These are phyloP conservation scores for Toxicodendron radicans DNA, from an alignment of 345 rosid genomes.

Conservation along the genomic window DNA sequence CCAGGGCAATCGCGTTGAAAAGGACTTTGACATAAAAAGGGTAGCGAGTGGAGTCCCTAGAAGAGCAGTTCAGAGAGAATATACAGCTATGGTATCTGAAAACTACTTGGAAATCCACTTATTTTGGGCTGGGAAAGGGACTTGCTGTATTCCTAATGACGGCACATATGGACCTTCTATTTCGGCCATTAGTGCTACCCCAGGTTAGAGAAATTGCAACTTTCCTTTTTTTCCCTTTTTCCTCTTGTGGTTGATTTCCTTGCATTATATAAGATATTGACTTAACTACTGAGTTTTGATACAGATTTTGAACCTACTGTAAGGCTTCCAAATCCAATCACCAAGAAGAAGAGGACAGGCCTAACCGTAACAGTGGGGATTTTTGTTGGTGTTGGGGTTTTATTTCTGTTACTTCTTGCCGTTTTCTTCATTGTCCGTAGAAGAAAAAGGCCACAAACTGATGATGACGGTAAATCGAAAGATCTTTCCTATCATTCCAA, in stretches of 20 bases:
- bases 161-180: conserved; percentile 38
- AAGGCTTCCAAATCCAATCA: conserved; percentile 29
- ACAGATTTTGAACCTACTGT: conserved; percentile 74
- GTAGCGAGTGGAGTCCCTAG: conserved; percentile 31
- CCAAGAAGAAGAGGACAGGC: conserved; percentile 19
- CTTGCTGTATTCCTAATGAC: conserved; percentile 29
- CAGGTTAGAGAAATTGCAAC: conserved; percentile 27
- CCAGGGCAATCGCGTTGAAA: conserved; percentile 45
- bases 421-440: conserved; percentile 34
- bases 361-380: conserved; percentile 29
- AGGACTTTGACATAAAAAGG: conserved; percentile 47
- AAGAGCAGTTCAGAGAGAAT: conserved; percentile 25
- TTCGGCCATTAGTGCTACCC: conserved; percentile 55
- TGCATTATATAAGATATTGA: neutral
- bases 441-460: conserved; percentile 28
- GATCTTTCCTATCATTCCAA: neutral
- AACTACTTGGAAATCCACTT: conserved; percentile 38
- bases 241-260: too few relatives aligned
- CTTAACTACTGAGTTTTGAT: conserved; percentile 19
- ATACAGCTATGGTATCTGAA: conserved; percentile 24
- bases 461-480: conserved; percentile 56
- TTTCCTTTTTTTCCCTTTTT: too few relatives aligned
- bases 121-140: conserved; percentile 46
- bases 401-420: conserved; percentile 29
- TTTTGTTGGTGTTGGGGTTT: conserved; percentile 59